Evolutionary conservation across 768 basidiomycete genomes (phyloP), one percentile per base, ranked within the genome.

Genomic region (Auriculariales sp.): DNA sequence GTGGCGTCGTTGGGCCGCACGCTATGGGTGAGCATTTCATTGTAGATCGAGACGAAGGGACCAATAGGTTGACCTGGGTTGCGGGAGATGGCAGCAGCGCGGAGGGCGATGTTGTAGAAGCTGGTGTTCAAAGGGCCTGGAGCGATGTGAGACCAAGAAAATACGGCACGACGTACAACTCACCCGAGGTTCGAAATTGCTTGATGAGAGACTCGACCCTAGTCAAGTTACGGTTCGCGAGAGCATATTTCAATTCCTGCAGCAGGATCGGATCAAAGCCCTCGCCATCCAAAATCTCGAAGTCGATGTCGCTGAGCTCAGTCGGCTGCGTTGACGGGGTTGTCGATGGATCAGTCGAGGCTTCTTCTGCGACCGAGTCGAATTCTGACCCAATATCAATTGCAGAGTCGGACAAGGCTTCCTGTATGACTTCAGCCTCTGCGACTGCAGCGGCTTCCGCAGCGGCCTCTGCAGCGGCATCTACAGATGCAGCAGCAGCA

Each of bases 91-190:
- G 68, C 57, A 2, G 90, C 62, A 0, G 75, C 78, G 1, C 68
- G 59, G 19, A 91, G 63, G 4, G 79, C 79, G 29, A 68, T 60
- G 56, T 88, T 88, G 66, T 79, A 87, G 19, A 79, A 73, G 24
- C 63, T 56, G 22, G 77, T 61, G 2, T 67, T 66, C 31, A 58
- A 59, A 9, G 28, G 27, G n/a, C n/a, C n/a, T n/a, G n/a, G n/a
- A n/a, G n/a, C n/a, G n/a, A n/a, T n/a, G n/a, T n/a, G n/a, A n/a
- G n/a, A n/a, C n/a, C n/a, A n/a, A 14, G 28, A 46, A 14, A 53
- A 27, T 29, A 29, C 31, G 17, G 34, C 27, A 28, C 24, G 29
- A 19, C n/a, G n/a, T n/a, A n/a, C n/a, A n/a, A n/a, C n/a, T n/a
- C n/a, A 19, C 31, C 31, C 17, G 14, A 2, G 14, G 17, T 24